These are phyloP conservation scores for Panaeolus papilionaceus DNA, from an alignment of 768 basidiomycete species.

Conservation along the genomic window DNA sequence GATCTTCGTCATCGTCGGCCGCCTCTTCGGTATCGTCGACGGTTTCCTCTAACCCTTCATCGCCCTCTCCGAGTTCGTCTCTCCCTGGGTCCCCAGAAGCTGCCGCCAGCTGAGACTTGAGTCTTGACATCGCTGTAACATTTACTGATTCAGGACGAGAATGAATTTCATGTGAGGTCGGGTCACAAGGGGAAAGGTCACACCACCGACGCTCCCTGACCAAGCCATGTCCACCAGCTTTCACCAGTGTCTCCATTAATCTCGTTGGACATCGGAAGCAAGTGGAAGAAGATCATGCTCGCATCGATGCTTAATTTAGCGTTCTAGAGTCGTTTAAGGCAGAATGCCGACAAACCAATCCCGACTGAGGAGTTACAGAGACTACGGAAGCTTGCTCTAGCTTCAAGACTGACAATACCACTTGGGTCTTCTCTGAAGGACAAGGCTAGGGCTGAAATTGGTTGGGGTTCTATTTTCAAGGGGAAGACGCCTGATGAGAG, in stretches of 20 bases:
- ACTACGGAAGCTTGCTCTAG: constrained; percentile 58
- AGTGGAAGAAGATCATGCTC: constrained; percentile 59
- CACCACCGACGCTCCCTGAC: too few species aligned
- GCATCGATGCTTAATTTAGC: constrained; percentile 61
- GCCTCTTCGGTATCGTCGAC: too few species aligned
- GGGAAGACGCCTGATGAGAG: constrained; percentile 41
- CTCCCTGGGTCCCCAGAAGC: too few species aligned
- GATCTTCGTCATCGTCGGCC: too few species aligned
- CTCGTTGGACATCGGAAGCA: constrained; percentile 58
- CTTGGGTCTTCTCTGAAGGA: constrained; percentile 6
- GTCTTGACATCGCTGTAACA: too few species aligned
- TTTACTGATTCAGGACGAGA: too few species aligned
- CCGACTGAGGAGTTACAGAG: constrained; percentile 58
- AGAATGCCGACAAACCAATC: constrained; percentile 45
- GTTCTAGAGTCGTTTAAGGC: constrained; percentile 59
- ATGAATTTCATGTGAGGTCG: too few species aligned
- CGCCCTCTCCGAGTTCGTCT: too few species aligned
- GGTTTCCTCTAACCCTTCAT: too few species aligned
- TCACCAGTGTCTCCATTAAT: constrained; percentile 73
- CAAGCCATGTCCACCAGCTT: constrained; percentile 32
- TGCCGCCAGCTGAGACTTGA: too few species aligned
- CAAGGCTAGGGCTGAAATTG: constrained; percentile 24
- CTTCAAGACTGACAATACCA: constrained; percentile 18
- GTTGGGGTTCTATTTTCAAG: constrained; percentile 59
- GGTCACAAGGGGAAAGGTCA: too few species aligned